Conservation (phyloP, 1,139 yeast genomes). For the Kurtzmaniella quercitrusa region DNA sequence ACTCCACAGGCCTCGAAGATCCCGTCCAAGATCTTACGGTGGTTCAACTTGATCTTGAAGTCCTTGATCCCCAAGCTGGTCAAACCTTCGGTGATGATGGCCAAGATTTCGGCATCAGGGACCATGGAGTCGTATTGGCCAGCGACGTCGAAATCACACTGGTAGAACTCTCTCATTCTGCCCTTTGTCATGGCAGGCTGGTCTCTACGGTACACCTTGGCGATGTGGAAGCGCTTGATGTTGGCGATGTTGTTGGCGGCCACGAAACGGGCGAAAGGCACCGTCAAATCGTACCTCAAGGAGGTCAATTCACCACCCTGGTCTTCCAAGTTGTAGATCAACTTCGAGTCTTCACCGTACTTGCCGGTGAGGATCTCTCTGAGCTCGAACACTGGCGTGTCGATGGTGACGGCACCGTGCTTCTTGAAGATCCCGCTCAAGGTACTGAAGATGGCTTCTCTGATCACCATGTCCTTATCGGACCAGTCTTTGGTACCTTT, state of each 20-base stretch:
- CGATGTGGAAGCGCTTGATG: slow-evolving; percentile 93
- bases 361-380: slow-evolving; percentile 94
- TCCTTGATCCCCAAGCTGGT: slow-evolving; percentile 78
- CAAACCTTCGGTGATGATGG: slow-evolving; percentile 79
- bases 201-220: slow-evolving; percentile 96
- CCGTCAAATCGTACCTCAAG: slow-evolving; percentile 91
- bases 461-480: slow-evolving; percentile 91
- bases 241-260: slow-evolving; percentile 89
- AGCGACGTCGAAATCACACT: slow-evolving; percentile 96
- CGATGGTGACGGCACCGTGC: slow-evolving; percentile 97
- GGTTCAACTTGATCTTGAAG: slow-evolving; percentile 87
- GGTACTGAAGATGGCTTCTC: slow-evolving; percentile 79
- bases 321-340: slow-evolving; percentile 91
- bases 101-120: slow-evolving; percentile 87
- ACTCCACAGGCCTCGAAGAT: slow-evolving; percentile 95
- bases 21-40: slow-evolving; percentile 93
- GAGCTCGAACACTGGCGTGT: slow-evolving; percentile 94
- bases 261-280: slow-evolving; percentile 94
- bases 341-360: slow-evolving; percentile 96
- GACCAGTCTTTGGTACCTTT: slow-evolving; percentile 99
- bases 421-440: slow-evolving; percentile 75
- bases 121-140: slow-evolving; percentile 91
- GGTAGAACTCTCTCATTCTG: slow-evolving; percentile 98
- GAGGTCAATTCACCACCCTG: slow-evolving; percentile 98
- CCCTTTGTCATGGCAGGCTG: slow-evolving; percentile 99